Conservation (phyloP, 164 flowering plant species). For the Warburgia ugandensis region DNA sequence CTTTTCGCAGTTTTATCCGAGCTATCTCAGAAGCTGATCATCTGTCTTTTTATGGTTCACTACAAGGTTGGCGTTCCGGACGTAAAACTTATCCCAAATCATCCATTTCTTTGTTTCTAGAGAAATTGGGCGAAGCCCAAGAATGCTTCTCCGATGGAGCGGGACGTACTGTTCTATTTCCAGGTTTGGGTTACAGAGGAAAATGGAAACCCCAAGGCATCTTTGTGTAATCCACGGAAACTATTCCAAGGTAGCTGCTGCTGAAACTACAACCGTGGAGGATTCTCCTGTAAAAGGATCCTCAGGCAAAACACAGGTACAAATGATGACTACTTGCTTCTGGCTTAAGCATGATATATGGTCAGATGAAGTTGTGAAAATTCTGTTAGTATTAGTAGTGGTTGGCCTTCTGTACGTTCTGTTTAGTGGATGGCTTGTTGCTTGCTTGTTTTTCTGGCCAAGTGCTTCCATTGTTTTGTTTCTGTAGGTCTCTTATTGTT, state of each 20-base stretch:
- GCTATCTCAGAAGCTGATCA: too few relatives aligned
- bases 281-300: slow-evolving; percentile 12
- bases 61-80: too few relatives aligned
- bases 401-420: neutral
- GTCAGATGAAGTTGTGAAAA: neutral
- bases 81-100: neutral
- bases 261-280: slow-evolving; percentile 5
- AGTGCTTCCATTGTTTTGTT: neutral
- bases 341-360: neutral
- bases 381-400: neutral
- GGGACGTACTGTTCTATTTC: slow-evolving; percentile 21
- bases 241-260: slow-evolving; percentile 32
- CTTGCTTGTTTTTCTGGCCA: neutral
- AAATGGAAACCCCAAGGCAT: slow-evolving; percentile 12
- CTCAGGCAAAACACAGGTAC: slow-evolving; percentile 16
- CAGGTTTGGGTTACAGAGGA: slow-evolving; percentile 9
- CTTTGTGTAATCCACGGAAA: slow-evolving; percentile 11
- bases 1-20: too few relatives aligned
- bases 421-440: neutral
- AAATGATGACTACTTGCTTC: neutral
- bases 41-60: too few relatives aligned
- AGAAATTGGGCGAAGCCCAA: slow-evolving; percentile 2
- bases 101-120: too few relatives aligned
- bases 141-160: slow-evolving; percentile 45
- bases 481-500: neutral